phyloP scores from a whole-genome alignment of 345 rosid genomes.

The Aquilaria sinensis region DNA sequence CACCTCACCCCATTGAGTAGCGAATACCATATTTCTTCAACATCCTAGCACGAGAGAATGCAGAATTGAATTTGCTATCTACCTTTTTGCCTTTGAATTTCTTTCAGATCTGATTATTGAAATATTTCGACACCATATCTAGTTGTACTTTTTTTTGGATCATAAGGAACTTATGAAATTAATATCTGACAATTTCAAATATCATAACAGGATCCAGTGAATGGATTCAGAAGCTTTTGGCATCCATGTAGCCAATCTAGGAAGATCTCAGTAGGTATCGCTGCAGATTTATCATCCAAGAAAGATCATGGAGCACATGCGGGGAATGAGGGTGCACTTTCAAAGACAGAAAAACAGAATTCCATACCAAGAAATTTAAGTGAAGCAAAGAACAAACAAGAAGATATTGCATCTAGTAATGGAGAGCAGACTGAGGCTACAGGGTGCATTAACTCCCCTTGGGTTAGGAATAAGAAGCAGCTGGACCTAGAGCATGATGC shows the following conservation, averaged over 20 bases:
- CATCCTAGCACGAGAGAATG: no score
- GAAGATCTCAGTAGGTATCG: slow-evolving; percentile 82
- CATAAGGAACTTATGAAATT: no score
- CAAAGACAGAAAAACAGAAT: slow-evolving; percentile 27
- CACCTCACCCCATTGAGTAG: no score
- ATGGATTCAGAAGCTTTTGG: slow-evolving; percentile 21
- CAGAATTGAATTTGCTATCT: no score
- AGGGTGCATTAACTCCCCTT: slow-evolving; percentile 44
- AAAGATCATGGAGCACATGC: slow-evolving; percentile 28
- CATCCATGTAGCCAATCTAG: slow-evolving; percentile 64
- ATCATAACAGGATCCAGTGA: no score
- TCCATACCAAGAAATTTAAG: slow-evolving; percentile 16
- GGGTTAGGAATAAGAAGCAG: slow-evolving; percentile 48
- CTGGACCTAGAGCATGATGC: slow-evolving; percentile 27
- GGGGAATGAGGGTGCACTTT: slow-evolving; percentile 22
- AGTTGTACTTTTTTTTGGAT: no score
- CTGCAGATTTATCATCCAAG: slow-evolving; percentile 39
- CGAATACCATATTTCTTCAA: no score
- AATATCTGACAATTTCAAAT: no score
- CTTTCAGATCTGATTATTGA: no score
- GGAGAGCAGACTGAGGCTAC: slow-evolving; percentile 32
- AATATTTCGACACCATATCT: no score
- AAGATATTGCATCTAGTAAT: slow-evolving; percentile 23
- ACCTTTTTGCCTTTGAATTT: no score
- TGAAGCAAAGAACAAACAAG: slow-evolving; percentile 24